Evolutionary conservation across 257 asterid genomes (phyloP).

Genomic region (Solanum sitiens): DNA sequence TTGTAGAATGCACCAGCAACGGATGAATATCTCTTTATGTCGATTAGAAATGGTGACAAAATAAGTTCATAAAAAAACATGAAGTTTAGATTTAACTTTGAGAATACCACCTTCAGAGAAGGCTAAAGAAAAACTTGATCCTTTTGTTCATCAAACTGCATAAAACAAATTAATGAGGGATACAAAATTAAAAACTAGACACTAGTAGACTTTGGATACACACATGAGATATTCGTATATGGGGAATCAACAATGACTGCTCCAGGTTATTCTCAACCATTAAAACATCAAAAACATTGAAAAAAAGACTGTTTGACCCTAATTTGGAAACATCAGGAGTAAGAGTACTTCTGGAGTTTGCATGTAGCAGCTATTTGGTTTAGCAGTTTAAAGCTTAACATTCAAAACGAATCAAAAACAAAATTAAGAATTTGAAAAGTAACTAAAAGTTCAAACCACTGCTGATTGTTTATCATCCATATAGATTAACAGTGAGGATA

Average conservation of each 20-base stretch:
- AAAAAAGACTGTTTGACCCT: neutral
- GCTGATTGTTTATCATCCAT: neutral
- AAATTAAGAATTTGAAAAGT: neutral
- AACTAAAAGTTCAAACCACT: neutral
- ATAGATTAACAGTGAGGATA: neutral
- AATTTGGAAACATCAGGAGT: slow-evolving; percentile 30
- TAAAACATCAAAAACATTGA: neutral
- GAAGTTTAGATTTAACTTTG: too few relatives aligned
- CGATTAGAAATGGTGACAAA: too few relatives aligned
- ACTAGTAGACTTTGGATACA: neutral
- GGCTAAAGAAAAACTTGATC: neutral
- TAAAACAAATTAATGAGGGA: neutral
- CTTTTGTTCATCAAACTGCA: slow-evolving; percentile 9
- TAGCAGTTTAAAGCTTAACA: slow-evolving; percentile 70
- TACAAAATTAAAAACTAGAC: neutral
- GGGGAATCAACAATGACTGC: neutral
- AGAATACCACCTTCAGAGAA: neutral
- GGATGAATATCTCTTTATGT: too few relatives aligned
- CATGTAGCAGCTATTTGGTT: slow-evolving; percentile 90
- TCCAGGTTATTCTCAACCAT: too few relatives aligned
- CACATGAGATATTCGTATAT: neutral
- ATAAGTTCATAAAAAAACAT: too few relatives aligned
- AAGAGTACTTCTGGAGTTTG: slow-evolving; percentile 82
- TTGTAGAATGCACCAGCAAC: too few relatives aligned
- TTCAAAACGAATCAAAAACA: neutral